Evolutionary conservation across 2,329 filamentous ascomycete species (phyloP), one percentile per base, ranked within the genome.

Genomic region (Arthrobotrys sinensis): DNA sequence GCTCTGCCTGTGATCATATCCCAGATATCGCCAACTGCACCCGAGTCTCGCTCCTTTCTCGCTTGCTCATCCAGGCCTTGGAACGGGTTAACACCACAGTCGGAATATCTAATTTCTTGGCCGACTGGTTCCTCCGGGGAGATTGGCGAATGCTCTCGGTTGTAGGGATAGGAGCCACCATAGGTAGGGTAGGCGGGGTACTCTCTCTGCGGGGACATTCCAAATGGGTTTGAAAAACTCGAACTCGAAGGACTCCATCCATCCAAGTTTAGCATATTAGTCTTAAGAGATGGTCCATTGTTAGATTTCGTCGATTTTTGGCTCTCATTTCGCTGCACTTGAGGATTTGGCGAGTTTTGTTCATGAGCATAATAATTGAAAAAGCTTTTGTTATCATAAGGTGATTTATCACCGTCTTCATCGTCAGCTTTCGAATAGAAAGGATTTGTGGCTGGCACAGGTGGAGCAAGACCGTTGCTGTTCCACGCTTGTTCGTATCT

Each of bases 11-110:
- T 64, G 34, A 78, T 78, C 75, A 78, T 63, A 28, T 78, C 38
- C 75, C 75, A 78, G 43, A 78, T 78, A 57, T 78, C 67, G 11
- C 67, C 62, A 32, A 70, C 76, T 6, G 55, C 62, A 3, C 69
- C 69, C 3, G 76, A 79, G 16, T 79, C 69, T 24, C 76, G 64
- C 43, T 79, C 76, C 45, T 68, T 65, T n/a, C 63, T 69, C 1
- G 76, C 76, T 14, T 63, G 24, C 8, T 75, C 76, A 11, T 79
- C 69, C 1, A 79, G 40, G 21, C 76, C 76, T 32, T 79, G 64
- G 38, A 79, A 79, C 14, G 76, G 76, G 38, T 79, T 79, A 1
- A 73, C 70, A 38, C 76, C 76, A 24, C 76, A 79, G 48, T 79
- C 76, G 12, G 76, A 79, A 34, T 79, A 79, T 53, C 76, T 14